Percentiles rank a stretch among this genome's conserved stretches.
Conservation (phyloP, 148 eudicot species). For the Rhododendron ovatum region DNA sequence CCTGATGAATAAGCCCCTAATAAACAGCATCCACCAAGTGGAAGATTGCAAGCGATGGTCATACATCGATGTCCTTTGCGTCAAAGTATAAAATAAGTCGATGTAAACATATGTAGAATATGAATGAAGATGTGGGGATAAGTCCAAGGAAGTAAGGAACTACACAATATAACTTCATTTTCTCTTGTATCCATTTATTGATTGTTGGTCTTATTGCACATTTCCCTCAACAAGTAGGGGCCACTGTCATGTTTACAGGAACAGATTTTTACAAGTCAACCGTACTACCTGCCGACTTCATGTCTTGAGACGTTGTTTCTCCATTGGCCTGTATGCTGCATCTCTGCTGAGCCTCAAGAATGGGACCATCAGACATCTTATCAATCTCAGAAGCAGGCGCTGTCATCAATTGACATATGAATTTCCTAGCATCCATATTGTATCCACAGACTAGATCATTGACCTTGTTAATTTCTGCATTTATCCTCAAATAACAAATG, state of each 20-base stretch:
- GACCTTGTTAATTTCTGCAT: slow-evolving; percentile 87
- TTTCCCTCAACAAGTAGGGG: neutral
- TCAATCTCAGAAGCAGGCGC: slow-evolving; percentile 45
- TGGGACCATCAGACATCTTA: slow-evolving; percentile 23
- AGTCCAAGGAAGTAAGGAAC: neutral
- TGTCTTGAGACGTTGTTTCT: slow-evolving; percentile 21
- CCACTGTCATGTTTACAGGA: neutral
- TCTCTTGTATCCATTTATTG: neutral
- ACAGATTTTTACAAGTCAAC: neutral
- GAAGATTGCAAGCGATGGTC: neutral
- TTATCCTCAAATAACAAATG: slow-evolving; percentile 60
- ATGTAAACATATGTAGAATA: neutral
- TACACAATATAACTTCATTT: neutral
- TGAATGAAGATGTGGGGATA: neutral
- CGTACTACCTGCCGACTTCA: slow-evolving; percentile 25
- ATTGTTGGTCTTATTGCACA: neutral
- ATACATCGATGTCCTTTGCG: neutral
- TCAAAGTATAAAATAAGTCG: neutral
- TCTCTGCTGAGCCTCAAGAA: slow-evolving; percentile 24
- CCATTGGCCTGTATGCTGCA: slow-evolving; percentile 18
- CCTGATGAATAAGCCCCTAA: neutral
- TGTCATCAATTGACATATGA: slow-evolving; percentile 56
- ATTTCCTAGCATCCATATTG: slow-evolving; percentile 86
- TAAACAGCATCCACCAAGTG: neutral
- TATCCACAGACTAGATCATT: slow-evolving; percentile 46